Percentiles rank a stretch among this genome's conserved stretches.
Conservation (phyloP, 345 rosid genomes). For the Litchi chinensis region DNA sequence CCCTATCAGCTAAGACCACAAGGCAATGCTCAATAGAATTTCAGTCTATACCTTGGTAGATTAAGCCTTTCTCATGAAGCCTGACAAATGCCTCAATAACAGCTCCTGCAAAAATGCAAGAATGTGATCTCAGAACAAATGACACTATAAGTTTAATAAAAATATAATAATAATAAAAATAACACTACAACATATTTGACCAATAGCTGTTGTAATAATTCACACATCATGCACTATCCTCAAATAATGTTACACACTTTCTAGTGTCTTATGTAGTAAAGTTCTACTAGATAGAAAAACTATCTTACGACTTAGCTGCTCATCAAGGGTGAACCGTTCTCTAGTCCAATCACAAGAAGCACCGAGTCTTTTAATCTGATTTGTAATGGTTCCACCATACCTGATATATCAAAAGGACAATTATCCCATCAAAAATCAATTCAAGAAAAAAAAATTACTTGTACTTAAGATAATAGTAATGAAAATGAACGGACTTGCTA, state of each 20-base stretch:
- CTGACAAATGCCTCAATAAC: conserved; percentile 88
- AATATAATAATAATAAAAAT: too few relatives aligned
- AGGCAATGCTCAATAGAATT: conserved; percentile 6
- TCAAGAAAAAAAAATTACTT: conserved; percentile 1
- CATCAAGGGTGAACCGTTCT: conserved; percentile 94
- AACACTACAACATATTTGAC: neutral
- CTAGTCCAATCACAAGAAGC: conserved; percentile 99
- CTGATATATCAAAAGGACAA: conserved; percentile 40
- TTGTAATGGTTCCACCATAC: conserved; percentile 91
- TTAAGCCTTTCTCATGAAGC: conserved; percentile 94
- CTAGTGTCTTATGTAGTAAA: conserved; percentile 5
- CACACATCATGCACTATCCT: neutral
- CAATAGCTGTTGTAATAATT: neutral
- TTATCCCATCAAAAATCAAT: neutral
- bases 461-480: neutral
- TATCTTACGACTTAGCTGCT: conserved; percentile 95
- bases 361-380: conserved; percentile 95
- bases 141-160: neutral
- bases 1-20: conserved; percentile 2
- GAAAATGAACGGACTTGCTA: neutral
- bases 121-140: conserved; percentile 38
- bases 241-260: conserved; percentile 13
- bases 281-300: conserved; percentile 44
- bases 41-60: conserved; percentile 70
- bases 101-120: conserved; percentile 59